Evolutionary conservation across 306 rosid species (phyloP), one percentile per base, ranked within the genome.

Genomic region (Sindora glabra): DNA sequence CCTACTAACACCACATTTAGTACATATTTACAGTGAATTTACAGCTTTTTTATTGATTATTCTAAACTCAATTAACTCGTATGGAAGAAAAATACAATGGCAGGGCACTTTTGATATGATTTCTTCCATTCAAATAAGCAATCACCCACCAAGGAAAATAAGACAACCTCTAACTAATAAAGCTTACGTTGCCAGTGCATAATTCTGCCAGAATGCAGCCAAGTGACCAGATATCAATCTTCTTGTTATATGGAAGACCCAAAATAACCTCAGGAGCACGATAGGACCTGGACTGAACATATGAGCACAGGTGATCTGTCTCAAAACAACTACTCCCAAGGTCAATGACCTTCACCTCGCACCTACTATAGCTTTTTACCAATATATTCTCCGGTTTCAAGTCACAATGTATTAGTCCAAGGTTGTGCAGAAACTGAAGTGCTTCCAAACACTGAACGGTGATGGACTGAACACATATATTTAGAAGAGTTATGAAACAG

Each of bases 221-320:
- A 75, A 94, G 99, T 51, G 99, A 94, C 99, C 99, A 94, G 57
- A 94, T 74, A 74, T 94, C 99, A 62, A 94, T 94, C 89, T 94
- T 89, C 77, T 89, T 89, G 64, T 86, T 89, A 79, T 94, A 94
- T 41, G 97, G 73, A 82, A 89, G 94, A 58, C 99, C 99, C 79
- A 94, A 72, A 53, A 94, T 89, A 79, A 94, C 99, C 85, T 94
- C 99, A 5, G 99, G 99, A 70, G 99, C 97, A n/a, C 99, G 97
- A 82, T 94, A 94, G 58, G 99, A 89, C 78, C 99, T 86, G 38
- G 99, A 94, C 64, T 94, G 99, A 67, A 94, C 99, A 41, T 94
- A 94, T 9, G 97, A 89, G 76, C 97, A 94, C 70, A 94, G 97
- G 70, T 94, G 99, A 86, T 94, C 99, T 0, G 99, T 94, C 81